Conservation (phyloP, 768 basidiomycete species). For the Phaeotremella fagi region DNA sequence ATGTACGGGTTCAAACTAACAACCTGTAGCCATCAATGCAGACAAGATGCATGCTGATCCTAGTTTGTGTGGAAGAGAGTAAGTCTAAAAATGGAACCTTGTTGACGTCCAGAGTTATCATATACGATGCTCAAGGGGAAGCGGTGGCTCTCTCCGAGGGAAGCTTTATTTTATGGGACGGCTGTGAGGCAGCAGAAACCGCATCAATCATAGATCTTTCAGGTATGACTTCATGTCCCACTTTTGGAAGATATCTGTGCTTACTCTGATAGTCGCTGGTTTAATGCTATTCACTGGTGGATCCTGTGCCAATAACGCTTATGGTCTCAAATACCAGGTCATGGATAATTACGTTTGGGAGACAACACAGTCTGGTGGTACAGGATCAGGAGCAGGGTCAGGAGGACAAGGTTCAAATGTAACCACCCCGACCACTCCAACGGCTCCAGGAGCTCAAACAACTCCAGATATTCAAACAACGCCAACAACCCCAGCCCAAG, state of each 20-base stretch:
- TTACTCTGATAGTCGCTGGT: no score
- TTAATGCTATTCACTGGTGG: no score
- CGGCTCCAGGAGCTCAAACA: no score
- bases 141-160: conserved; percentile 1
- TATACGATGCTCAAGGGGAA: conserved; percentile 6
- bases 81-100: neutral
- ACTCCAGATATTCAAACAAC: no score
- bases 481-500: no score
- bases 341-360: conserved; percentile 9
- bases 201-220: conserved; percentile 20
- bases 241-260: no score
- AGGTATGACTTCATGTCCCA: no score
- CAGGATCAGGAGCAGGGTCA: no score
- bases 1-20: conserved; percentile 1
- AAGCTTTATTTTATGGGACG: conserved; percentile 26
- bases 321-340: conserved; percentile 3
- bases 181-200: conserved; percentile 16
- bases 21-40: neutral
- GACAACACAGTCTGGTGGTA: no score
- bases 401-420: no score
- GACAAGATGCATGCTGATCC: no score
- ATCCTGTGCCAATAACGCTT: conserved; percentile 4
- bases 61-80: conserved; percentile 16
- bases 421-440: no score
- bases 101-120: conserved; percentile 5